Conservation (phyloP, 345 rosid species). For the Rhodomyrtus tomentosa region DNA sequence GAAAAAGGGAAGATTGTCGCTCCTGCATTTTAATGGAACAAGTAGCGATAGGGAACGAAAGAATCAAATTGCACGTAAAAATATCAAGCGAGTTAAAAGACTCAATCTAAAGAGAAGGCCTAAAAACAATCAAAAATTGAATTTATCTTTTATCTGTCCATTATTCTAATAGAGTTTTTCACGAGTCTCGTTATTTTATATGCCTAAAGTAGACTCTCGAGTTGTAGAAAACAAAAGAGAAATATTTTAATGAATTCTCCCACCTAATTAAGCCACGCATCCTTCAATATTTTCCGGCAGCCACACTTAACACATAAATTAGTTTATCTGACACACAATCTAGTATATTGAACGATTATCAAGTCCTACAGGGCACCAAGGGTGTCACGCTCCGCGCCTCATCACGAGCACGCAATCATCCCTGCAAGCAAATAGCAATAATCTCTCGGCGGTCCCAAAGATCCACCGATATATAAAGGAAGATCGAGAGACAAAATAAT, state of each 20-base stretch:
- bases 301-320: neutral
- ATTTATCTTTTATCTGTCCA: neutral
- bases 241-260: neutral
- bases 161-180: neutral
- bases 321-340: neutral
- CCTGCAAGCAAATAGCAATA: too few species aligned
- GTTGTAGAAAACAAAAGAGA: neutral
- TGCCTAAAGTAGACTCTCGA: neutral
- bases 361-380: neutral
- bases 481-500: too few species aligned
- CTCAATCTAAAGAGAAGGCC: too few species aligned
- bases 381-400: too few species aligned
- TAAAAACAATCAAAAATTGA: neutral
- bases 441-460: too few species aligned
- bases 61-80: too few species aligned
- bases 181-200: neutral
- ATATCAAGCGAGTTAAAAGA: too few species aligned
- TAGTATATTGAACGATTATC: neutral
- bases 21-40: neutral
- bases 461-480: too few species aligned
- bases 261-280: neutral
- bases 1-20: neutral
- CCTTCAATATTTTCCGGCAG: neutral
- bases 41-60: too few species aligned
- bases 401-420: too few species aligned